Conservation (phyloP, 2,329 filamentous ascomycete species). For the Botrytis tulipae region DNA sequence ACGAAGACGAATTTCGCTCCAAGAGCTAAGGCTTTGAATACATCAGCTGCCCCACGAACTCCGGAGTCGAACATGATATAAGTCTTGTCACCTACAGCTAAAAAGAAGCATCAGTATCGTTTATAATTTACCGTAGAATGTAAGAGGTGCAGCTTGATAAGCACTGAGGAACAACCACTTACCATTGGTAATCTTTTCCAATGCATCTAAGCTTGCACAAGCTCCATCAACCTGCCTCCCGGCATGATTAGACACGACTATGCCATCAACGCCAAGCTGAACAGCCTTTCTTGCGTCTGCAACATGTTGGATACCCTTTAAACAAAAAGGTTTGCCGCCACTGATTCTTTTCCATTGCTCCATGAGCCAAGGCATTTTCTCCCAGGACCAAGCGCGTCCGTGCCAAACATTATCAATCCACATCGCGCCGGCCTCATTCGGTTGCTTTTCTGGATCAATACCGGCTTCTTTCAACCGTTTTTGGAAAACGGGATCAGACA, state of each 20-base stretch:
- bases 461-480: conserved; percentile 49
- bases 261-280: conserved; percentile 57
- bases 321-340: conserved; percentile 55
- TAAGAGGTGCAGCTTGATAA: neutral
- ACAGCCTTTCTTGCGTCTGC: conserved; percentile 56
- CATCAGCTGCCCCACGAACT: conserved; percentile 60
- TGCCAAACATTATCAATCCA: conserved; percentile 68
- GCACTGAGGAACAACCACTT: conserved; percentile 23
- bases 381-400: conserved; percentile 60
- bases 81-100: conserved; percentile 53
- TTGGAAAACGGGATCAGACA: conserved; percentile 59
- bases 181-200: conserved; percentile 57
- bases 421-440: conserved; percentile 54
- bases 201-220: conserved; percentile 56
- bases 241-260: conserved; percentile 58
- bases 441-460: conserved; percentile 52
- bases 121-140: neutral
- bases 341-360: conserved; percentile 58
- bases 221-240: conserved; percentile 62
- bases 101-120: neutral
- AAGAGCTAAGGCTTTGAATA: conserved; percentile 64
- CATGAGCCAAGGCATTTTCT: conserved; percentile 60
- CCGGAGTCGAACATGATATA: conserved; percentile 66
- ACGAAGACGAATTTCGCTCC: conserved; percentile 63
- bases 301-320: conserved; percentile 63